phyloP scores from a whole-genome alignment of 768 basidiomycete species.

The Serendipita sp. region DNA sequence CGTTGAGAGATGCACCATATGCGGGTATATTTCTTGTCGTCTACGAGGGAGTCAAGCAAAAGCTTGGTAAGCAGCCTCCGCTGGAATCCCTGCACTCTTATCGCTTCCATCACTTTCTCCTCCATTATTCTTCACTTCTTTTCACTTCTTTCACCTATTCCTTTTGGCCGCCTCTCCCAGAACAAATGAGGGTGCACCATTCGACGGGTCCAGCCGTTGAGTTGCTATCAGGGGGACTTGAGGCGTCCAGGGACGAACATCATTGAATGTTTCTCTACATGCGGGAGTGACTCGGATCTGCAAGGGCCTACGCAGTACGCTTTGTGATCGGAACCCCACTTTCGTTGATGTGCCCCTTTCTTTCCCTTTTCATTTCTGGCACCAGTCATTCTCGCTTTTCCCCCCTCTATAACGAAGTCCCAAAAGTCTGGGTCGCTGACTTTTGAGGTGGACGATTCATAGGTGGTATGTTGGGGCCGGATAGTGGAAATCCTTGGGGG shows the following conservation, averaged over 20 bases:
- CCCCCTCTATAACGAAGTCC: too few relatives aligned
- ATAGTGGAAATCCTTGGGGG: not conserved
- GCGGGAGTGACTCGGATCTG: not conserved
- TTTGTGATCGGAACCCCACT: not conserved
- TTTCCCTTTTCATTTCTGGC: not conserved
- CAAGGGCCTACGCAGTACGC: not conserved
- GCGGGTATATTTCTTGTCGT: conserved; percentile 79
- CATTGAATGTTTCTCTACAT: not conserved
- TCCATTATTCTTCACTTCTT: too few relatives aligned
- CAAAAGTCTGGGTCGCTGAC: not conserved
- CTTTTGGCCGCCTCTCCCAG: too few relatives aligned
- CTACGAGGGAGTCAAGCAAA: conserved; percentile 74
- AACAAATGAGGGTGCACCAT: too few relatives aligned
- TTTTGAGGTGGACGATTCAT: not conserved
- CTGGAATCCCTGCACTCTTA: too few relatives aligned
- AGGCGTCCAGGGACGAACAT: not conserved
- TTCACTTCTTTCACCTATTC: too few relatives aligned
- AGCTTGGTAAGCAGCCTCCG: conserved; percentile 34
- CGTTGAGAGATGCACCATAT: conserved; percentile 87
- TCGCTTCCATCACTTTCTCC: too few relatives aligned
- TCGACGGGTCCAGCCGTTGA: too few relatives aligned
- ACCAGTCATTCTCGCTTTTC: too few relatives aligned
- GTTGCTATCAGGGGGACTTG: too few relatives aligned
- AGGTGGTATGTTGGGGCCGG: not conserved
- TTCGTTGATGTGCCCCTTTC: not conserved